Percentiles rank a stretch among this genome's conserved stretches.
These are phyloP conservation scores for Mortierella polycephala DNA, from an alignment of 371 early-diverging fungal genomes.

Conservation along the genomic window DNA sequence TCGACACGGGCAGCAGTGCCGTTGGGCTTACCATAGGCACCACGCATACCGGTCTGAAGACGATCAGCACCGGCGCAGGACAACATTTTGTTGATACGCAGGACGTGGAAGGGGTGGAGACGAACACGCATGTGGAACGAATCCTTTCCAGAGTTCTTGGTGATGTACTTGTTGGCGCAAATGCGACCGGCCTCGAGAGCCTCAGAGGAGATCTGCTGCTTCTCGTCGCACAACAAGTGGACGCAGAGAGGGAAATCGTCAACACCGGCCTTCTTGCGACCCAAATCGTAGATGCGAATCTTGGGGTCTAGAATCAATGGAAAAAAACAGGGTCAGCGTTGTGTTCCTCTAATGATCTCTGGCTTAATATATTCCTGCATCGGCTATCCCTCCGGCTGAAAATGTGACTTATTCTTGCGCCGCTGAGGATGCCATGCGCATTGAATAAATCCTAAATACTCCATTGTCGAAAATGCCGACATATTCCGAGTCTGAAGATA, in stretches of 20 bases:
- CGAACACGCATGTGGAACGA: conserved; percentile 99
- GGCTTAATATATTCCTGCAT: no score
- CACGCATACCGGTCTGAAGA: conserved; percentile 99
- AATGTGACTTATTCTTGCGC: no score
- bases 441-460: no score
- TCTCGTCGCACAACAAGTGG: conserved; percentile 98
- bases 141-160: conserved; percentile 99
- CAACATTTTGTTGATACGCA: conserved; percentile 99
- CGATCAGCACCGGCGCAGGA: conserved; percentile 99
- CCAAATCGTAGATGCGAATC: conserved; percentile 99
- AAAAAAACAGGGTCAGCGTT: no score
- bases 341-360: no score
- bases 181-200: conserved; percentile 96
- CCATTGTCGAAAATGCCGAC: no score
- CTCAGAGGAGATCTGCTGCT: conserved; percentile 99
- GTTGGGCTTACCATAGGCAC: conserved; percentile 99
- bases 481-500: no score
- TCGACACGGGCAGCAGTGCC: conserved; percentile 99
- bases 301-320: conserved; percentile 82
- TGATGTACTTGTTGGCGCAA: conserved; percentile 99
- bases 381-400: no score
- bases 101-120: conserved; percentile 99
- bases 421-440: no score
- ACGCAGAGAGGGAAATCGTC: conserved; percentile 98
- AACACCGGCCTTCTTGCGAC: conserved; percentile 98